phyloP scores from a whole-genome alignment of 768 basidiomycete species.

The Suillus subaureus region DNA sequence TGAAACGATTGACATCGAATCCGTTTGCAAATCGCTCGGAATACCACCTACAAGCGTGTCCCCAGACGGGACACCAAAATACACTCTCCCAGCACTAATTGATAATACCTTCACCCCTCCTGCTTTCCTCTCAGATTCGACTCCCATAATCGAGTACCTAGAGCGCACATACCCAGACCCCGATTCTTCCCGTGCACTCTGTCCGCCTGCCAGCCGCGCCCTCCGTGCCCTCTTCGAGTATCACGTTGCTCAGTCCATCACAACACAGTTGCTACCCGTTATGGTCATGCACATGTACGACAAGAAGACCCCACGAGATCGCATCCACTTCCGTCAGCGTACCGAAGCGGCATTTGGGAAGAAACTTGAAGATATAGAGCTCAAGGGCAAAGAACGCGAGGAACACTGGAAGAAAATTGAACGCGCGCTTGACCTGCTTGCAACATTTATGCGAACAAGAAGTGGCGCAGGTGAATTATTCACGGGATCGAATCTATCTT shows the following conservation, averaged over 20 bases:
- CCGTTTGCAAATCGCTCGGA: conserved; percentile 24
- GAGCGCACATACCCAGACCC: conserved; percentile 30
- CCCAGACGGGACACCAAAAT: conserved; percentile 29
- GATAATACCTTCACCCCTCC: conserved; percentile 23
- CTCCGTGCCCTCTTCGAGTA: conserved; percentile 28
- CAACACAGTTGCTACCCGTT: conserved; percentile 19
- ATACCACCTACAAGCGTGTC: conserved; percentile 31
- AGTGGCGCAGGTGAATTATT: conserved; percentile 19
- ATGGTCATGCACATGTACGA: conserved; percentile 24
- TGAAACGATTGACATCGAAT: conserved; percentile 28
- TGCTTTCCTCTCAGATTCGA: conserved; percentile 35
- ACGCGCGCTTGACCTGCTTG: conserved; percentile 16
- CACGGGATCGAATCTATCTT: conserved; percentile 22
- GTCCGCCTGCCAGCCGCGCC: conserved; percentile 23
- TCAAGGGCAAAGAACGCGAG: conserved; percentile 25
- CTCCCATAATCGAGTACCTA: conserved; percentile 39
- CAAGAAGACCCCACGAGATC: conserved; percentile 23
- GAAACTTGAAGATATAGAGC: conserved; percentile 15
- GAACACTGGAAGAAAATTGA: conserved; percentile 26
- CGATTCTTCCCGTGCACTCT: conserved; percentile 16
- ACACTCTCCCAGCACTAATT: conserved; percentile 37
- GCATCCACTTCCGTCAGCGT: conserved; percentile 19
- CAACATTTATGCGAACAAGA: conserved; percentile 8
- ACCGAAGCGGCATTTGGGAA: conserved; percentile 17
- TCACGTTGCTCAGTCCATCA: conserved; percentile 19